phyloP scores from a whole-genome alignment of 805 yeast genomes.

The Wickerhamiella azyma region DNA sequence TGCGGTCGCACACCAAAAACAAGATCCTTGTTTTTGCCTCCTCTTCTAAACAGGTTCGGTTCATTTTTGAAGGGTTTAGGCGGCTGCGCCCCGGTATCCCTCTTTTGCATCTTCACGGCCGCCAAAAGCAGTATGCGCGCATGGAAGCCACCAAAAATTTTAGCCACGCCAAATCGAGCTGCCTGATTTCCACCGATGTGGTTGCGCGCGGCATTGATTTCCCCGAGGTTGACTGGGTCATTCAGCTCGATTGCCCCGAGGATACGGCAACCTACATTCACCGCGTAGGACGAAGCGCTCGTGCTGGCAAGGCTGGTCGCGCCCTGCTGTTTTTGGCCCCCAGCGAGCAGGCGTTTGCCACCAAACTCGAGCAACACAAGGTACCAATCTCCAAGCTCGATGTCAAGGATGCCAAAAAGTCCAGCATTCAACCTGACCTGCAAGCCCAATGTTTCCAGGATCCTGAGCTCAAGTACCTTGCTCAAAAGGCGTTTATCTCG shows the following conservation, averaged over 20 bases:
- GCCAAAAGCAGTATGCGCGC: slow-evolving; percentile 82
- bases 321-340: slow-evolving; percentile 75
- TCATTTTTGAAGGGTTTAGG: slow-evolving; percentile 73
- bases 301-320: slow-evolving; percentile 75
- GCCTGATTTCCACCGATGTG: slow-evolving; percentile 79
- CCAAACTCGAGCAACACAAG: slow-evolving; percentile 44
- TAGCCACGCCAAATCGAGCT: slow-evolving; percentile 62
- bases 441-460: slow-evolving; percentile 85
- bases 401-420: slow-evolving; percentile 59
- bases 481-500: slow-evolving; percentile 90
- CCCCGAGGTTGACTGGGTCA: slow-evolving; percentile 91
- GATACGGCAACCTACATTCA: slow-evolving; percentile 82
- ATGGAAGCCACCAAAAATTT: slow-evolving; percentile 70
- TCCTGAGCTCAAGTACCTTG: slow-evolving; percentile 83
- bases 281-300: slow-evolving; percentile 79
- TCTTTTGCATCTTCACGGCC: slow-evolving; percentile 70
- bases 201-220: slow-evolving; percentile 88
- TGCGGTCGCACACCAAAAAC: slow-evolving; percentile 65
- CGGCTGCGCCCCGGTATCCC: slow-evolving; percentile 88
- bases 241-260: slow-evolving; percentile 85
- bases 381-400: slow-evolving; percentile 61
- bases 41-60: slow-evolving; percentile 84
- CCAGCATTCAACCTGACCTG: slow-evolving; percentile 64
- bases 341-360: slow-evolving; percentile 64
- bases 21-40: slow-evolving; percentile 76